Percentiles rank a stretch among this genome's conserved stretches.
Conservation (phyloP, 805 yeast genomes). For the Citeromyces nyonsensis region DNA sequence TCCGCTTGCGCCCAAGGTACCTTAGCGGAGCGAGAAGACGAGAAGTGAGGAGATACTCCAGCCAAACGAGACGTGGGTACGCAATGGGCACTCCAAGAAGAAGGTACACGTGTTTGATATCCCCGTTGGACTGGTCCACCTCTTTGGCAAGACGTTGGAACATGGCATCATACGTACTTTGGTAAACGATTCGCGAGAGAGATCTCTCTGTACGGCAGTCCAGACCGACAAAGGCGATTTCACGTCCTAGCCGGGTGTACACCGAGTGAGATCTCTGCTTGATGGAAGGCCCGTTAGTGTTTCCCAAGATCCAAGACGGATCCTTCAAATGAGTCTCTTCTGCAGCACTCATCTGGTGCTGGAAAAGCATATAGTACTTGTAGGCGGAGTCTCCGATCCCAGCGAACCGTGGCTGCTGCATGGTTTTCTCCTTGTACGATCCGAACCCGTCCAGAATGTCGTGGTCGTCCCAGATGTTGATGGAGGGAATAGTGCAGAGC, state of each 20-base stretch:
- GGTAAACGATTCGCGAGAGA: slow-evolving; percentile 35
- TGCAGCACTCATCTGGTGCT: slow-evolving; percentile 55
- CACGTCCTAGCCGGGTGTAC: slow-evolving; percentile 60
- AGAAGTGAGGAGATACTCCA: slow-evolving; percentile 62
- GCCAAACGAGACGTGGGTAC: slow-evolving; percentile 87
- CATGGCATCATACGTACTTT: slow-evolving; percentile 38
- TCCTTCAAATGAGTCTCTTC: slow-evolving; percentile 19
- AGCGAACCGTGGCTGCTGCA: slow-evolving; percentile 52
- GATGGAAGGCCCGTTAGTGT: slow-evolving; percentile 51
- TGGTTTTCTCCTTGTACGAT: slow-evolving; percentile 63
- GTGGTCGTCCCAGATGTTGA: slow-evolving; percentile 88
- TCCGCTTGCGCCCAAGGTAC: slow-evolving; percentile 41
- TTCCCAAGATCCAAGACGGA: slow-evolving; percentile 55
- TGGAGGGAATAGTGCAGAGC: slow-evolving; percentile 67
- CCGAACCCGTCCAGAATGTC: slow-evolving; percentile 96
- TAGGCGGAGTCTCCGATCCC: slow-evolving; percentile 70
- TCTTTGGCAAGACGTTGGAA: slow-evolving; percentile 50
- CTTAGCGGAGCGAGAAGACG: slow-evolving; percentile 47
- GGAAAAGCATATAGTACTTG: slow-evolving; percentile 81
- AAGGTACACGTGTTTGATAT: slow-evolving; percentile 65
- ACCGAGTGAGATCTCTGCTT: slow-evolving; percentile 50
- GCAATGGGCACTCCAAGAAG: slow-evolving; percentile 92
- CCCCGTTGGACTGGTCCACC: slow-evolving; percentile 25
- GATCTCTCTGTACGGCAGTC: slow-evolving; percentile 92
- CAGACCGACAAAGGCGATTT: slow-evolving; percentile 58